phyloP scores from a whole-genome alignment of 2,329 filamentous ascomycete genomes.

The Fusarium sp. region DNA sequence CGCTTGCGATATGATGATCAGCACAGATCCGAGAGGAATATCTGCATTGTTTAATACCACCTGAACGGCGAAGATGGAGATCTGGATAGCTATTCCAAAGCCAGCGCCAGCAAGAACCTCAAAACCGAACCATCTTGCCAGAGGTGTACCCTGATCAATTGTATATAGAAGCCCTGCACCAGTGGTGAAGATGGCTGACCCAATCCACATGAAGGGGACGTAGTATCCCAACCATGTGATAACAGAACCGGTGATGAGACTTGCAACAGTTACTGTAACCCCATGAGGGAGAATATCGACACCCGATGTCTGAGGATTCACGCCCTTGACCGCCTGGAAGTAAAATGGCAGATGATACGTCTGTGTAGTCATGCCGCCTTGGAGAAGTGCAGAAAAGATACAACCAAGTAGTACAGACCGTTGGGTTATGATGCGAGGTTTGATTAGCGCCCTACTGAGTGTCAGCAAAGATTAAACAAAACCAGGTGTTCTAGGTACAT shows the following conservation, averaged over 20 bases:
- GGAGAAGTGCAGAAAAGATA: constrained; percentile 35
- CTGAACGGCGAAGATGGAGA: constrained; percentile 58
- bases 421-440: constrained; percentile 29
- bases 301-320: constrained; percentile 30
- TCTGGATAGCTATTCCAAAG: constrained; percentile 57
- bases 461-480: not conserved
- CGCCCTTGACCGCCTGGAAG: constrained; percentile 44
- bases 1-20: constrained; percentile 59
- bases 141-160: constrained; percentile 49
- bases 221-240: constrained; percentile 37
- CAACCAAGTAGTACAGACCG: constrained; percentile 33
- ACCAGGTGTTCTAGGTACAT: rapidly evolving
- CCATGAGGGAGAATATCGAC: constrained; percentile 38
- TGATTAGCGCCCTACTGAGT: constrained; percentile 27
- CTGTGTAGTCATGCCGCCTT: constrained; percentile 42
- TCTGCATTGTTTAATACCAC: constrained; percentile 56
- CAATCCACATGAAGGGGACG: constrained; percentile 41
- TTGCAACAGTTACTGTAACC: constrained; percentile 28
- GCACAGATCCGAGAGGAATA: constrained; percentile 58
- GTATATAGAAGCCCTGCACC: constrained; percentile 32
- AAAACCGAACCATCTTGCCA: constrained; percentile 58
- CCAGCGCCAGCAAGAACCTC: constrained; percentile 59
- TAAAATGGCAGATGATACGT: constrained; percentile 40
- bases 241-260: constrained; percentile 21
- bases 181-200: constrained; percentile 28